Percentiles rank a stretch among this genome's conserved stretches.
These are phyloP conservation scores for Rhododendron mucronatum DNA, from an alignment of 148 eudicot species.

Conservation along the genomic window DNA sequence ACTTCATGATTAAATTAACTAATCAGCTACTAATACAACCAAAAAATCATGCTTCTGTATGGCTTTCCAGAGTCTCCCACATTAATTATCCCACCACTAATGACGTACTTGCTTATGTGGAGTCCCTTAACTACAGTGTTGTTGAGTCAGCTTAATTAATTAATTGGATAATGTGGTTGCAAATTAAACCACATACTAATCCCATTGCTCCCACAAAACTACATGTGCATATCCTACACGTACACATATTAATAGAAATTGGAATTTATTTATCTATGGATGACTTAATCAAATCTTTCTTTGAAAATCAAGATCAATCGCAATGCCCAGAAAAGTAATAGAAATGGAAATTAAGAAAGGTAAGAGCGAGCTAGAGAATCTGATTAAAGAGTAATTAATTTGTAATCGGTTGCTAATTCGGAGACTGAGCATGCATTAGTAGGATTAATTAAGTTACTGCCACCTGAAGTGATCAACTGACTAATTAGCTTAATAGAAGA, in stretches of 20 bases:
- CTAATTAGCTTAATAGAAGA: not conserved
- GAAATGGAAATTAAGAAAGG: not conserved
- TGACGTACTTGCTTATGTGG: not conserved
- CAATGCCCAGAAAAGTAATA: not conserved
- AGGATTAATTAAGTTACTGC: not conserved
- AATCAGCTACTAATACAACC: not conserved
- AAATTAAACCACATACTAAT: not conserved
- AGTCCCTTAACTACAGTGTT: not conserved
- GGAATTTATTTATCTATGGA: not conserved
- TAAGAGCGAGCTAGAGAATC: not conserved
- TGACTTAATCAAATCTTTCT: not conserved
- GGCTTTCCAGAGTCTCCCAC: constrained; percentile 1
- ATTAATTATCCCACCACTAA: not conserved
- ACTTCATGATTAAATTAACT: not conserved
- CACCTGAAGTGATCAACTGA: not conserved
- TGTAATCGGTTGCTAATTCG: not conserved
- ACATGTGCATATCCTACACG: not conserved
- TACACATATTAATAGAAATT: not conserved
- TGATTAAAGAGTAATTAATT: not conserved
- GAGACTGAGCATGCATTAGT: not conserved
- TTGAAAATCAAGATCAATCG: not conserved
- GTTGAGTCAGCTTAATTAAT: not conserved
- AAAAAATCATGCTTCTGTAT: constrained; percentile 2
- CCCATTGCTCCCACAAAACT: not conserved
- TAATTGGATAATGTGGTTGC: not conserved